Conservation (phyloP, 371 early-diverging fungal genomes). For the Mortierella sp. region DNA sequence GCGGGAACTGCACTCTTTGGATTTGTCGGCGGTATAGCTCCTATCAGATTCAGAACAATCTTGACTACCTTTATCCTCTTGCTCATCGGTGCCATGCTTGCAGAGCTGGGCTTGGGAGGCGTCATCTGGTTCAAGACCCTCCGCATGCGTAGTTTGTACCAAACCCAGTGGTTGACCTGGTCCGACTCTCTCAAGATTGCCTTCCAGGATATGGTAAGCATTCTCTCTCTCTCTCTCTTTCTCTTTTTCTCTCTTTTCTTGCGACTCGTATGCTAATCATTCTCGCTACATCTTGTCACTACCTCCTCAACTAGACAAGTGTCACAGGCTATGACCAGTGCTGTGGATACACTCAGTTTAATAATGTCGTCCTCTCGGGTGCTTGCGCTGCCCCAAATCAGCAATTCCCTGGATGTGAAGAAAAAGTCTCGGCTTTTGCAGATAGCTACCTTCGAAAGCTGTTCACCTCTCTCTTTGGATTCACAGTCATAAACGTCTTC, state of each 20-base stretch:
- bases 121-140: slow-evolving; percentile 57
- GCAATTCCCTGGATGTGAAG: slow-evolving; percentile 33
- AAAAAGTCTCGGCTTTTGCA: slow-evolving; percentile 49
- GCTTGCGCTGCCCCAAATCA: slow-evolving; percentile 10
- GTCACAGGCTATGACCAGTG: slow-evolving; percentile 39
- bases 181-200: slow-evolving; percentile 30
- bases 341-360: slow-evolving; percentile 30
- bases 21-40: slow-evolving; percentile 26
- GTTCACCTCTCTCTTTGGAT: slow-evolving; percentile 58
- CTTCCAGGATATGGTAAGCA: slow-evolving; percentile 55
- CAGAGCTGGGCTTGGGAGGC: slow-evolving; percentile 47
- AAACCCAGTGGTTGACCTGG: slow-evolving; percentile 37
- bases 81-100: slow-evolving; percentile 25
- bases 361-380: slow-evolving; percentile 26
- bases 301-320: slow-evolving; percentile 12
- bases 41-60: slow-evolving; percentile 28
- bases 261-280: background rate
- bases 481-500: slow-evolving; percentile 54
- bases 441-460: slow-evolving; percentile 49
- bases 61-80: slow-evolving; percentile 25
- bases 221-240: background rate
- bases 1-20: slow-evolving; percentile 36
- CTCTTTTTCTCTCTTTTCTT: slow-evolving; percentile 6
- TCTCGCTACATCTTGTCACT: background rate
- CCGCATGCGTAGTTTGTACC: slow-evolving; percentile 47